Percentiles rank a stretch among this genome's conserved stretches.
These are phyloP conservation scores for Effrenium voratum DNA, from an alignment of 73 alveolate genomes.

Conservation along the genomic window DNA sequence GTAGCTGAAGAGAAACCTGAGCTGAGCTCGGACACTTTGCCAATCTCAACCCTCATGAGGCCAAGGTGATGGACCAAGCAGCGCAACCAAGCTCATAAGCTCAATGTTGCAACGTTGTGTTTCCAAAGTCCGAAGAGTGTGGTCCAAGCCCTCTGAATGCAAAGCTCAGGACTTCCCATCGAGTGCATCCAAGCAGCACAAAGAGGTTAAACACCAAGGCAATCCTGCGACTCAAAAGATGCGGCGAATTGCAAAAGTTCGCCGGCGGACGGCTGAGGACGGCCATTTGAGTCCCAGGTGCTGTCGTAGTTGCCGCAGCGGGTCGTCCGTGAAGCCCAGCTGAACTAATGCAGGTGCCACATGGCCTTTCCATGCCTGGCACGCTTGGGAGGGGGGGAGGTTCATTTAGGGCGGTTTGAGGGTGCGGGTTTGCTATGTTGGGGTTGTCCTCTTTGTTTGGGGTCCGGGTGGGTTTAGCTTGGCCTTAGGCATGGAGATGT, in stretches of 20 bases:
- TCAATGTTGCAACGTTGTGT: neutral
- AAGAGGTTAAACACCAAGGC: conserved; percentile 56
- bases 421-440: neutral
- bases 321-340: conserved; percentile 22
- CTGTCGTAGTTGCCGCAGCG: conserved; percentile 19
- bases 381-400: no score
- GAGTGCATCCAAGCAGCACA: conserved; percentile 27
- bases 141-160: neutral
- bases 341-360: neutral
- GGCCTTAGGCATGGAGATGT: neutral
- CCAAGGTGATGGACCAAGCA: no score
- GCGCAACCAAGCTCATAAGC: neutral
- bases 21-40: no score
- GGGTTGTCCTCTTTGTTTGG: neutral
- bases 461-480: neutral
- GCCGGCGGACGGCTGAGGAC: neutral
- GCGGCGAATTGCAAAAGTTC: neutral
- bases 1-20: conserved; percentile 67
- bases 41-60: neutral
- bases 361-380: conserved; percentile 46
- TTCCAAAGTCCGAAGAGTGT: neutral
- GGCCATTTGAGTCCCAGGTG: neutral
- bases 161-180: neutral
- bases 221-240: neutral
- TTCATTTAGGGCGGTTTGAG: no score